Conservation (phyloP, 1,139 yeast species). For the Candida freyschussii region DNA sequence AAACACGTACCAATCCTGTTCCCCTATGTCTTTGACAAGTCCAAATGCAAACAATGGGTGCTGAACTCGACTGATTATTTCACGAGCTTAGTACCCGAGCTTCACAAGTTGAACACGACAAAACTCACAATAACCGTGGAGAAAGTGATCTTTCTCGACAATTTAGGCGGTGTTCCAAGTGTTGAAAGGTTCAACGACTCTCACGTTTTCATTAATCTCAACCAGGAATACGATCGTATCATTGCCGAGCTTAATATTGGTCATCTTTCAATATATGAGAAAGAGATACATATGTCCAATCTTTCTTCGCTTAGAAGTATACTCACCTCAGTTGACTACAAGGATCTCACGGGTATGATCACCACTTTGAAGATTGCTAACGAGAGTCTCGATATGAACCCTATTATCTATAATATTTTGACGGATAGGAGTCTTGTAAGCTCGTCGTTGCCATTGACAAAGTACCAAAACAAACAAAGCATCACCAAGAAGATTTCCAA, state of each 20-base stretch:
- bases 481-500: slow-evolving; percentile 27
- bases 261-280: slow-evolving; percentile 16
- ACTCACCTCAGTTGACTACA: slow-evolving; percentile 30
- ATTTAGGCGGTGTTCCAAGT: slow-evolving; percentile 86
- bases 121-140: slow-evolving; percentile 52
- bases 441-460: slow-evolving; percentile 81
- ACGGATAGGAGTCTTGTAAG: slow-evolving; percentile 93
- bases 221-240: slow-evolving; percentile 74
- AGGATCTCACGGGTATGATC: slow-evolving; percentile 35
- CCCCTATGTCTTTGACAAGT: slow-evolving; percentile 19
- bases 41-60: slow-evolving; percentile 15
- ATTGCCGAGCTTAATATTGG: slow-evolving; percentile 46
- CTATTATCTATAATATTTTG: slow-evolving; percentile 79
- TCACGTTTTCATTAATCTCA: slow-evolving; percentile 81
- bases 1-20: slow-evolving; percentile 20
- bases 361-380: slow-evolving; percentile 29
- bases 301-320: slow-evolving; percentile 31
- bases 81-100: slow-evolving; percentile 11
- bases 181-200: slow-evolving; percentile 75
- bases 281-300: slow-evolving; percentile 28
- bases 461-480: slow-evolving; percentile 29
- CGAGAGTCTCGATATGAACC: slow-evolving; percentile 37
- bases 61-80: slow-evolving; percentile 18
- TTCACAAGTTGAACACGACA: slow-evolving; percentile 15
- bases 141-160: slow-evolving; percentile 74